Percentiles rank a stretch among this genome's conserved stretches.
These are phyloP conservation scores for Penicillium herquei DNA, from an alignment of 495 filamentous ascomycete genomes.

Conservation along the genomic window DNA sequence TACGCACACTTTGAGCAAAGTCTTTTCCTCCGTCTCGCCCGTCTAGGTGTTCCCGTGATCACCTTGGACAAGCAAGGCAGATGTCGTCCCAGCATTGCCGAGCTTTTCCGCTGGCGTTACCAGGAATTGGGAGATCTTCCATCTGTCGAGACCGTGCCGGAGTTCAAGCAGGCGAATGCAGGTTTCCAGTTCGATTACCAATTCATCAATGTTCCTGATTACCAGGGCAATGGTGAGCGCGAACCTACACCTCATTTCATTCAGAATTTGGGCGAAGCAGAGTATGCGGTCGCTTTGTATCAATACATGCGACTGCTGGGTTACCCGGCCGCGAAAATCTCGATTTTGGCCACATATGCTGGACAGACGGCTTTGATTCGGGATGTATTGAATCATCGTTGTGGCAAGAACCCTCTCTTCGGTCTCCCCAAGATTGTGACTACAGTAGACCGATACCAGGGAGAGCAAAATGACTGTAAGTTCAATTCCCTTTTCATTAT, in stretches of 20 bases:
- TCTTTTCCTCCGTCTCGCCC: conserved; percentile 85
- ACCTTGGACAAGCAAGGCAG: conserved; percentile 92
- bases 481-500: conserved; percentile 14
- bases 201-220: conserved; percentile 94
- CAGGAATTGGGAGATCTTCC: conserved; percentile 76
- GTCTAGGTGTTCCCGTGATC: conserved; percentile 86
- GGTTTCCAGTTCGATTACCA: conserved; percentile 94
- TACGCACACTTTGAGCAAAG: conserved; percentile 96
- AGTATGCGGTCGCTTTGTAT: conserved; percentile 93
- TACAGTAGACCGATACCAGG: conserved; percentile 98
- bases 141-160: conserved; percentile 59
- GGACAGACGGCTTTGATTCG: conserved; percentile 90
- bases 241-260: conserved; percentile 96
- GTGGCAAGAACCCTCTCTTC: conserved; percentile 78
- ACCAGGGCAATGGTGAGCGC: conserved; percentile 84
- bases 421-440: conserved; percentile 87
- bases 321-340: conserved; percentile 89
- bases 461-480: conserved; percentile 98
- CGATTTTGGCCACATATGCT: conserved; percentile 89
- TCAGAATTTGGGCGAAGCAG: conserved; percentile 95
- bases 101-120: conserved; percentile 94
- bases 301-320: conserved; percentile 97
- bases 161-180: conserved; percentile 83
- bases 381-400: conserved; percentile 86
- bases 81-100: conserved; percentile 78